Evolutionary conservation across 2,329 filamentous ascomycete genomes (phyloP), one percentile per base, ranked within the genome.

Genomic region (Botryotinia globosa): DNA sequence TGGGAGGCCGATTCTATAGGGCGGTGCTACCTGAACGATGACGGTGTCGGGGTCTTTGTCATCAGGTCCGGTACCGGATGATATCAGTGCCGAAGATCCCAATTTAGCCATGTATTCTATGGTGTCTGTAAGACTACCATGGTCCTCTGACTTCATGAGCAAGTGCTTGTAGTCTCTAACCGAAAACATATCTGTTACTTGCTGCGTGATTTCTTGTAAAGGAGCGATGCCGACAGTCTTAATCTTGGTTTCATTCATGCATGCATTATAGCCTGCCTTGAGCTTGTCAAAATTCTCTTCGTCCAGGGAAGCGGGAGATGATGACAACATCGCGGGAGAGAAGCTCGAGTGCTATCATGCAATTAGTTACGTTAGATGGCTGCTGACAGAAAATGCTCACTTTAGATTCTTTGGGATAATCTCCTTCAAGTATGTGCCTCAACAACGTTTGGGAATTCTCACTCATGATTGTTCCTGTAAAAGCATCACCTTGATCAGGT

Each of bases 231-330:
- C 91, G 18, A 84, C 79, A 61, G 85, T 81, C 75, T 86, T 85
- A 67, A 92, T 86, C 16, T 82, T 81, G 12, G 86, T 83, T 78
- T 90, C 87, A 76, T 93, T 85, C 80, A 91, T 86, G 78, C 91
- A 94, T 48, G 90, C 87, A 74, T 88, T 82, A 77, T 92, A 93
- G 0, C 86, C 87, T 63, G 85, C 81, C 79, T 91, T 87, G 78
- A 93, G 82, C 80, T 91, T 90, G 74, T 87, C 81, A 77, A 92
- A 92, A 78, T 92, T 93, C 44, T 86, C 81, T 77, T 88, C 83
- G 73, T 91, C 88, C 1, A 83, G 82, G 4, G 83, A 84, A 61
- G 83, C 82, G 20, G 82, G 78, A 3, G 80, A 67, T 16, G 77
- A 74, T 14, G 76, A 70, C 18, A 85, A 80, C 67, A 82, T 81